Base-by-base conservation (phyloP, 176 grass and related monocot genomes). In the Elaeis guineensis region DNA sequence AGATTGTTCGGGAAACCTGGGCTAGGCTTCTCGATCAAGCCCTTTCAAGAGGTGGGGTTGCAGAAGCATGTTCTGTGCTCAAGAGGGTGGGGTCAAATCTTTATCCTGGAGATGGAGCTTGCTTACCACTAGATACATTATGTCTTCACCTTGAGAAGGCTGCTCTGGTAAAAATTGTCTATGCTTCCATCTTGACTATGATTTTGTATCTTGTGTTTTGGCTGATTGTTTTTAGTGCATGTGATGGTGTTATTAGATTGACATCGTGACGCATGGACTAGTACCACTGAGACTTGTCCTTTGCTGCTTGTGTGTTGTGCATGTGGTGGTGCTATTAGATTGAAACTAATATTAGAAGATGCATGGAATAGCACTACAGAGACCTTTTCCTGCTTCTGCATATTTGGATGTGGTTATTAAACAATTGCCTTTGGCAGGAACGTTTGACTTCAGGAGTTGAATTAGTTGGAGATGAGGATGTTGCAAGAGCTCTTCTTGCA, bases 121-220 rank as follows among this genome's bases (percentile, higher is more conserved):
- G 87, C 61, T 75, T 97, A 50, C 87, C 84, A 25, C 69, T 97
- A 29, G 93, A 92, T 79, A 83, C 80, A 69, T 83, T 91, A 62
- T 91, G 87, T 73, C 78, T 97, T 67, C 93, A 92, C 58, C 87
- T 92, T 62, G 93, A 97, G 80, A 97, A 91, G 65, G 83, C 84
- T 54, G 93, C 93, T 72, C 55, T 90, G 93, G 93, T 97, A 86
- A 56, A 44, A 44, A 44, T 44, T 44, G 35, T 44, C 35, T 44
- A 12, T 44, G 35, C 35, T 44, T 44, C 2, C 35, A 44, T 14
- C 35, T 11, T 12, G 35, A 44, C 9, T 12, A 44, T 44, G 35
- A 44, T 44, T 44, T 44, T 44, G 35, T 44, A 12, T 44, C 12
- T 44, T 14, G 35, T 14, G 35, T 44, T 44, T 44, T 44, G 9